Evolutionary conservation across 2,329 filamentous ascomycete species (phyloP), one percentile per base, ranked within the genome.

Genomic region (Calonectria pteridis): DNA sequence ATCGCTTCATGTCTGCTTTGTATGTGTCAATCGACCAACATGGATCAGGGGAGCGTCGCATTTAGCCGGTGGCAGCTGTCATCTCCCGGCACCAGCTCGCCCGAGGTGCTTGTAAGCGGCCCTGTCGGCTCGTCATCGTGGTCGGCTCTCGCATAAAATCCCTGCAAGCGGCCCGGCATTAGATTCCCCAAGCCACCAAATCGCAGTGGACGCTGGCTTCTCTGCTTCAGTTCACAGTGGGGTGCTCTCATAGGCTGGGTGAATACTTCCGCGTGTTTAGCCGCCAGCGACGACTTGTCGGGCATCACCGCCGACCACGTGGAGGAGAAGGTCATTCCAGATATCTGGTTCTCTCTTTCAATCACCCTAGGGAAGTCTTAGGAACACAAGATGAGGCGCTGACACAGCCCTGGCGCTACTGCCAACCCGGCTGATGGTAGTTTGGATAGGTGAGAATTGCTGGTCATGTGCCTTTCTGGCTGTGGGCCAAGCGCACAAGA

Each of bases 51-150:
- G 53, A 16, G 4, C 37, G 46, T 67, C 13, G 50, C 35, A 67
- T 67, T 67, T 67, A 67, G 35, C 65, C 65, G 65, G 65, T 31
- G 49, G 31, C 9, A 37, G 28, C 35, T 37, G 18, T 35, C 64
- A 67, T 40, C 35, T 51, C 18, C 29, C 64, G 33, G 64, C 23
- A 49, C 49, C 64, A 51, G 26, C 26, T 43, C 18, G 33, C 26
- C 50, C 49, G 35, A 28, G 50, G 46, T 14, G 33, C 37, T 33
- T 58, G 16, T 67, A 67, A 67, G 65, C 65, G 65, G 33, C 50
- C 49, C 49, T 67, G 53, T 76, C 77, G 71, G 73, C 31, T 66
- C 55, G 76, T 50, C 37, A 71, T 50, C 40, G 66, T 71, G 51
- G 69, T 67, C 71, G 69, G 71, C 58, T 67, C 59, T 63, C 40